phyloP scores from a whole-genome alignment of 176 grass and related monocot genomes.

The Musa itinerans region DNA sequence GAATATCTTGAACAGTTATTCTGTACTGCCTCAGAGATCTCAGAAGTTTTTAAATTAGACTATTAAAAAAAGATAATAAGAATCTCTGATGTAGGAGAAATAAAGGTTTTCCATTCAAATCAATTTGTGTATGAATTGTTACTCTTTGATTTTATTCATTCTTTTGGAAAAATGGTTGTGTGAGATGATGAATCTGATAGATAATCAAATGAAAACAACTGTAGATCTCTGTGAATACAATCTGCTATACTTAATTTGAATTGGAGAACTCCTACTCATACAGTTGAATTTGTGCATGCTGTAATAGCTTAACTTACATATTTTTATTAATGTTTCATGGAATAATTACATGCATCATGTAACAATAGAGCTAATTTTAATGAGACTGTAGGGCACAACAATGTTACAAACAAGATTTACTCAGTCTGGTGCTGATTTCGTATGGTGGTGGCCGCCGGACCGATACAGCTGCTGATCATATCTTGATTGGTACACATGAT shows the following conservation, averaged over 20 bases:
- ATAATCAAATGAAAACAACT: not conserved
- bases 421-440: too few species aligned
- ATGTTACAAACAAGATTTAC: too few species aligned
- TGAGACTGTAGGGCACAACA: too few species aligned
- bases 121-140: not conserved
- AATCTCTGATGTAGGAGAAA: not conserved
- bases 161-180: too few species aligned
- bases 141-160: not conserved
- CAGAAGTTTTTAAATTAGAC: not conserved
- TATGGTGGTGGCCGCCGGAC: too few species aligned
- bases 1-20: too few species aligned
- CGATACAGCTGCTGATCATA: too few species aligned
- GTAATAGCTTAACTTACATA: too few species aligned
- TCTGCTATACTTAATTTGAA: not conserved
- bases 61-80: not conserved
- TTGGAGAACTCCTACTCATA: not conserved
- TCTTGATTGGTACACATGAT: too few species aligned
- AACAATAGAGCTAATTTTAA: too few species aligned
- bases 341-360: too few species aligned
- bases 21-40: not conserved
- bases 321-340: too few species aligned
- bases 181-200: not conserved
- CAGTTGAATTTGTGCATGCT: not conserved
- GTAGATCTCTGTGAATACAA: not conserved
- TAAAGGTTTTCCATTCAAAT: not conserved